A percentile compares a stretch with the other conserved stretches of the same genome.
These are phyloP conservation scores for Collybia mongolica DNA, from an alignment of 768 basidiomycete species.

Conservation along the genomic window DNA sequence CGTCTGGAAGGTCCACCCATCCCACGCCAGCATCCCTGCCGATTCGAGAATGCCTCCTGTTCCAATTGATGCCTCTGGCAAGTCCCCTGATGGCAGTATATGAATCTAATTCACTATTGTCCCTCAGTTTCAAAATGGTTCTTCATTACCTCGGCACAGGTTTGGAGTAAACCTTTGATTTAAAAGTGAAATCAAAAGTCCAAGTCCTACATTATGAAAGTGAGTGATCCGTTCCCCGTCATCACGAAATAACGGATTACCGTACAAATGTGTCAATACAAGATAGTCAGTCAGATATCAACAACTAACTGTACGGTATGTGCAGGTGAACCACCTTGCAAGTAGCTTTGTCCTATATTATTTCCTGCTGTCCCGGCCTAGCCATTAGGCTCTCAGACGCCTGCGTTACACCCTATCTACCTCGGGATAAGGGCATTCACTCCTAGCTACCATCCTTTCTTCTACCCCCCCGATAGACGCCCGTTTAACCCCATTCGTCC, in stretches of 20 bases:
- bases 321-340: too few relatives aligned
- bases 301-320: too few relatives aligned
- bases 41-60: slow-evolving; percentile 85
- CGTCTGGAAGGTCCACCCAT: slow-evolving; percentile 57
- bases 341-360: too few relatives aligned
- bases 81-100: slow-evolving; percentile 21
- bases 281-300: not conserved
- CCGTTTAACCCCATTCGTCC: too few relatives aligned
- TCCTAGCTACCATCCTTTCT: too few relatives aligned
- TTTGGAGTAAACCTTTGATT: slow-evolving; percentile 36
- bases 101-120: not conserved
- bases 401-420: too few relatives aligned
- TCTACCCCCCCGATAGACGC: too few relatives aligned
- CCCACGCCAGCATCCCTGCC: slow-evolving; percentile 64
- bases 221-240: too few relatives aligned
- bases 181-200: slow-evolving; percentile 4
- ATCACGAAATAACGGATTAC: too few relatives aligned
- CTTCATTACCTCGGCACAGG: slow-evolving; percentile 88
- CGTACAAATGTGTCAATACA: not conserved
- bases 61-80: slow-evolving; percentile 88
- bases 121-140: slow-evolving; percentile 81
- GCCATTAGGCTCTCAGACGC: too few relatives aligned
- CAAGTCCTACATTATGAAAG: not conserved
- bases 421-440: too few relatives aligned
- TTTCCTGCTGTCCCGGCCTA: too few relatives aligned